phyloP scores from a whole-genome alignment of 2,329 filamentous ascomycete species.

The Penicillium vulpinum region DNA sequence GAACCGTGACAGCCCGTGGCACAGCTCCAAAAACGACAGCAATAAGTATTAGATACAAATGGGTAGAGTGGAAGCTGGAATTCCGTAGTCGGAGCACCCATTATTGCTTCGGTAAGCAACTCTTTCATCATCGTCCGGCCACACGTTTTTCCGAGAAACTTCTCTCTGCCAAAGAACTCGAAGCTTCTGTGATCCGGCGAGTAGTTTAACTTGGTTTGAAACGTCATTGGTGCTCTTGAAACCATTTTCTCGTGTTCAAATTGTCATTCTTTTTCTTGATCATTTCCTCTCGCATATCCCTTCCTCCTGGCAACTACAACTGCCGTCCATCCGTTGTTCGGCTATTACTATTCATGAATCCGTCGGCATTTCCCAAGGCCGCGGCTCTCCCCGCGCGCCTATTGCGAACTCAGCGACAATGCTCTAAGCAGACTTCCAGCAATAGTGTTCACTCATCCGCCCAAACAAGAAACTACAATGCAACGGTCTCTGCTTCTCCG shows the following conservation, averaged over 20 bases:
- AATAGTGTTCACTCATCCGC: slow-evolving; percentile 32
- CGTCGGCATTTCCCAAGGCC: slow-evolving; percentile 44
- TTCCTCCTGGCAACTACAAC: slow-evolving; percentile 5
- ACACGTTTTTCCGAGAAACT: slow-evolving; percentile 37
- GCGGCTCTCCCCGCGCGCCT: slow-evolving; percentile 45
- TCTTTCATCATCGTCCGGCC: slow-evolving; percentile 34
- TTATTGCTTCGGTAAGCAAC: slow-evolving; percentile 33
- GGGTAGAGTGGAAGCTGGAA: slow-evolving; percentile 10
- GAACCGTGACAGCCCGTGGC: slow-evolving; percentile 11
- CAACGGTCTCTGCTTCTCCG: slow-evolving; percentile 26
- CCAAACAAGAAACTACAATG: slow-evolving; percentile 41
- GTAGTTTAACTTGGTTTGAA: slow-evolving; percentile 11
- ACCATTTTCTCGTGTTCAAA: slow-evolving; percentile 4
- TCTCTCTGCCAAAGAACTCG: slow-evolving; percentile 34
- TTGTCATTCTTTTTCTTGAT: slow-evolving; percentile 8
- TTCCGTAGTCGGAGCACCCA: slow-evolving; percentile 20
- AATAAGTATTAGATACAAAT: slow-evolving; percentile 13
- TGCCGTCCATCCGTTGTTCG: slow-evolving; percentile 14
- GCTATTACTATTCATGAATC: slow-evolving; percentile 39
- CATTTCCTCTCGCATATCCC: not conserved
- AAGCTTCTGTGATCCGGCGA: slow-evolving; percentile 32
- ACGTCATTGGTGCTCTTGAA: slow-evolving; percentile 12
- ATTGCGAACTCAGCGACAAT: slow-evolving; percentile 43
- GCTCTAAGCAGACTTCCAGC: slow-evolving; percentile 36
- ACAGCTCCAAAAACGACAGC: slow-evolving; percentile 13